Evolutionary conservation across 2,329 filamentous ascomycete species (phyloP), one percentile per base, ranked within the genome.

Genomic region (Penicillium freii): DNA sequence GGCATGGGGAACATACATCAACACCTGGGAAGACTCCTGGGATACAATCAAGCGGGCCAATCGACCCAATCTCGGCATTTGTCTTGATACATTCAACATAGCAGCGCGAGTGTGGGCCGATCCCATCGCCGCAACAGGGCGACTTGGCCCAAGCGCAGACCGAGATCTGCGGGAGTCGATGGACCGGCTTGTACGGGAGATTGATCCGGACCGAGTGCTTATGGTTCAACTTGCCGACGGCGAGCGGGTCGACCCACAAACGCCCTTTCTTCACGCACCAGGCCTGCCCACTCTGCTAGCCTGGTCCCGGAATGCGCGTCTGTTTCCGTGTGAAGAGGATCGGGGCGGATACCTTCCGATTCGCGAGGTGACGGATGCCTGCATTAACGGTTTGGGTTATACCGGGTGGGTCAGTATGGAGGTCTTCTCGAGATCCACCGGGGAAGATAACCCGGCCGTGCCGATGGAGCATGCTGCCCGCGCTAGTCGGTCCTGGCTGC

Each of bases 61-160:
- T 70, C 74, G 87, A 17, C 73, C 81, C 13, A 92, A 92, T 73
- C 89, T 92, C 65, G 89, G 89, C 10, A 77, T 91, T 36, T 91
- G 87, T 67, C 79, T 92, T 31, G 89, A 92, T 73, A 90, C 86
- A 0, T 92, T 90, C 76, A 90, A 92, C 72, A 88, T 92, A 59
- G 83, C 88, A 1, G 89, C 84, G 0, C 77, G 85, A 10, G 81
- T 90, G 58, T 92, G 84, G 64, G 89, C 87, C 0, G 88, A 92
- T 65, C 89, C 88, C 0, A 72, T 82, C 0, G 73, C 80, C 0
- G 62, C 75, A 0, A 76, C 76, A 1, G 83, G 87, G 3, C 77
- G 78, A 59, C 81, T 44, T 44, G 75, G 0, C 62, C 74, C 45
- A 0, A 76, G 83, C 56, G 86, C 83, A 19, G 83, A 87, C 5